These are phyloP conservation scores for Diplodia mutila DNA, from an alignment of 2,329 filamentous ascomycete species.

Conservation along the genomic window DNA sequence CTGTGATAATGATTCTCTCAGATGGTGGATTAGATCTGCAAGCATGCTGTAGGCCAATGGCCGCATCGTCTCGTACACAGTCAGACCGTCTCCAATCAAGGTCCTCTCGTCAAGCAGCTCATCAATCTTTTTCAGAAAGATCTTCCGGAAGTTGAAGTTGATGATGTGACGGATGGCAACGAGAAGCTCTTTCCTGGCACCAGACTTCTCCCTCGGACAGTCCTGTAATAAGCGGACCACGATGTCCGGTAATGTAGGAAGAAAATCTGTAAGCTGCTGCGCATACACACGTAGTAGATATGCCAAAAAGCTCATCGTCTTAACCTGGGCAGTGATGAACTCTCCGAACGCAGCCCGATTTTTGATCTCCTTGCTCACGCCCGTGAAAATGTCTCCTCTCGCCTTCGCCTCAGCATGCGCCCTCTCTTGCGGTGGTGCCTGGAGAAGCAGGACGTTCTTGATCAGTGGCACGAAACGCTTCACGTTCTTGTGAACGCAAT, in stretches of 20 bases:
- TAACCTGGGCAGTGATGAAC: constrained; percentile 96
- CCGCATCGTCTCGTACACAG: constrained; percentile 94
- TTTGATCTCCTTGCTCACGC: constrained; percentile 90
- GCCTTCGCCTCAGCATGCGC: constrained; percentile 84
- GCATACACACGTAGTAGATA: constrained; percentile 89
- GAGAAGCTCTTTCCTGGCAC: constrained; percentile 88
- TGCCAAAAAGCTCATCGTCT: constrained; percentile 98
- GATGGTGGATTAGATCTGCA: constrained; percentile 95
- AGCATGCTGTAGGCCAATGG: constrained; percentile 98
- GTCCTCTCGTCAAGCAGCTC: constrained; percentile 93
- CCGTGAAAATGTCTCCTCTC: constrained; percentile 82
- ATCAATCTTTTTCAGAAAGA: constrained; percentile 93
- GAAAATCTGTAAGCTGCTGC: constrained; percentile 83
- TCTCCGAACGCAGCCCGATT: constrained; percentile 94
- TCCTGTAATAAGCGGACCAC: constrained; percentile 91
- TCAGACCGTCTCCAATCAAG: constrained; percentile 91
- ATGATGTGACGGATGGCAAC: constrained; percentile 98
- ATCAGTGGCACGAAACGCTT: constrained; percentile 92
- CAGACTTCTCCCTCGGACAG: constrained; percentile 91
- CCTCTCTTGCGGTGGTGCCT: constrained; percentile 90
- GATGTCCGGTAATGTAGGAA: constrained; percentile 82
- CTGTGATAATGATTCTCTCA: constrained; percentile 83
- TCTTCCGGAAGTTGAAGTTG: constrained; percentile 97
- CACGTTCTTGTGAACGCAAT: constrained; percentile 79
- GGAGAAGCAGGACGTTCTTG: constrained; percentile 82